Base-by-base conservation (phyloP, 1,284 basidiomycete genomes). In the Coniferiporia weirii region DNA sequence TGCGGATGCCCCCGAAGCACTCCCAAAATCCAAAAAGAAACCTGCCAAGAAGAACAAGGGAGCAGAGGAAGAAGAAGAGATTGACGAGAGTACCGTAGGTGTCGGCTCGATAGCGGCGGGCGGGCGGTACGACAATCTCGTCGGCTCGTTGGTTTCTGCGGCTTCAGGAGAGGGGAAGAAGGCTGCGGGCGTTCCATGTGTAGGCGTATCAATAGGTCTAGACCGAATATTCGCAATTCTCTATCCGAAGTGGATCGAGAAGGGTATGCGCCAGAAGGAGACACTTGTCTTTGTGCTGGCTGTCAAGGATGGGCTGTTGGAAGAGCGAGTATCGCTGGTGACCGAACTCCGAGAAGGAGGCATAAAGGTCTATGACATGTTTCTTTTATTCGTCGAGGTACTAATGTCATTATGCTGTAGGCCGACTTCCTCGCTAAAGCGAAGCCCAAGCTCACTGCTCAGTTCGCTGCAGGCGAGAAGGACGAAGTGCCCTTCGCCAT, bases 81-180 rank as follows among this genome's bases (percentile, higher is more conserved):
- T 95, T 47, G 96, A 98, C 75, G 96, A 98, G 71, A 91, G 89
- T 2, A 82, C 88, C 60, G 87, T 99, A 36, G 96, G 97, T 44
- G 95, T 99, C 2, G 97, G 96, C 22, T 98, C 95, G 17, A 97
- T 99, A 69, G 97, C 96, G 6, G 97, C 93, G 0, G 97, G 97
- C 17, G 96, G 97, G 12, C 82, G 96, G 49, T 99, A 99, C 76
- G 96, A 99, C 76, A 89, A 91, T 65, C 87, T 99, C n/a, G 96
- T 99, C 1, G 90, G 91, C 52, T 87, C 95, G 79, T 98, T 99
- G 75, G 82, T 87, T 19, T 81, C 90, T 5, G 88, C 92, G 0
- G 89, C 91, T 0, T 81, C 89, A 0, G 83, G 82, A 6, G 88
- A 86, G 54, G 79, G 80, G 55, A 89, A 84, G 78, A 91, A 84